phyloP scores from a whole-genome alignment of 1,284 basidiomycete genomes.

The Fistulinella cinereoalba region DNA sequence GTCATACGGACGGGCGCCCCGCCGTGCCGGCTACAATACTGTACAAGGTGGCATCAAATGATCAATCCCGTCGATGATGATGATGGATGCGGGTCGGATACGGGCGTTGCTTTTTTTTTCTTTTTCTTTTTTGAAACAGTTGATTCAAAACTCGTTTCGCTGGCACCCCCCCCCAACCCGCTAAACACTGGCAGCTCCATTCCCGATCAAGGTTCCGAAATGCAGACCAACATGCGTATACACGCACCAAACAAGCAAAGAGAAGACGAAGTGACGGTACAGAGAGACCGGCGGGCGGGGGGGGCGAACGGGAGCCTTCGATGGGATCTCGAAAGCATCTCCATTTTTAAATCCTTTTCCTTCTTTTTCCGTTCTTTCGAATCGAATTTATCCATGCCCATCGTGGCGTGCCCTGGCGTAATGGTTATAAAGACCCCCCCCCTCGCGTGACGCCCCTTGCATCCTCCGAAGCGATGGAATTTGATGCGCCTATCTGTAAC shows the following conservation, averaged over 20 bases:
- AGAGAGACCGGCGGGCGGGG: neutral
- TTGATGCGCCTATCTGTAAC: slow-evolving; percentile 2
- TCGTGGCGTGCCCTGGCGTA: neutral
- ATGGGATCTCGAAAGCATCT: neutral
- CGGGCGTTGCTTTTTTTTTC: neutral
- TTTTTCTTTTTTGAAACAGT: neutral
- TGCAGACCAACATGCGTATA: neutral
- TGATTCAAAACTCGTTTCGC: neutral
- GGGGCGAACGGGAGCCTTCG: slow-evolving; percentile 2
- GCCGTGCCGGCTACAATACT: neutral
- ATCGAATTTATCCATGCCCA: neutral
- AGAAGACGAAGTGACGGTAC: neutral
- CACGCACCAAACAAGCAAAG: neutral
- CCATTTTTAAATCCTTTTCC: neutral
- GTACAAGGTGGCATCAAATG: neutral
- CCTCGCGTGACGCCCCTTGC: neutral
- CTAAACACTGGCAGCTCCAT: neutral
- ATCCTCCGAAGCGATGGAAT: neutral
- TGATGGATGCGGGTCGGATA: neutral
- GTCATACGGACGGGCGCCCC: neutral
- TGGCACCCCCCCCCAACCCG: neutral
- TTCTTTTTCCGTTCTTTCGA: neutral
- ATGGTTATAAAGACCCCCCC: neutral
- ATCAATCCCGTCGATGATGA: neutral
- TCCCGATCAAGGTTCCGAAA: slow-evolving; percentile 7